Evolutionary conservation across 1,284 basidiomycete species (phyloP).

Genomic region (Erythrobasidium hasegawianum): DNA sequence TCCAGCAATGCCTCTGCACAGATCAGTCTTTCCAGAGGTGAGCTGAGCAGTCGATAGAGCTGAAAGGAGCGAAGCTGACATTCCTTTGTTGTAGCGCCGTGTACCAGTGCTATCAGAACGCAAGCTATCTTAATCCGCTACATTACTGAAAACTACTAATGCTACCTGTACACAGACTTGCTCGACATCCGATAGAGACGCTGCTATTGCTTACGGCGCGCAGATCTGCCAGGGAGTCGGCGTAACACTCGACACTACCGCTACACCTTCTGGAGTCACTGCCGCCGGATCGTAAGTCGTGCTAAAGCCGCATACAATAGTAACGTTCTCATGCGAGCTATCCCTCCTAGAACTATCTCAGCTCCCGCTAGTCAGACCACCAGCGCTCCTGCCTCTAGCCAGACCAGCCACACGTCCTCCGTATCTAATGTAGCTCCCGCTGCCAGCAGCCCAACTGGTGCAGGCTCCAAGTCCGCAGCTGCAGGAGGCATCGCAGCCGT

Average conservation of each 20-base stretch:
- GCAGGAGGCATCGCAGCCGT: not conserved
- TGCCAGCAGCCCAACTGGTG: not conserved
- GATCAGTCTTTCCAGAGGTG: constrained; percentile 16
- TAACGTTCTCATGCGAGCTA: not conserved
- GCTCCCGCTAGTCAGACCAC: no score
- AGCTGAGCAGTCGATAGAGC: no score
- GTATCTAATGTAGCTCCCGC: not conserved
- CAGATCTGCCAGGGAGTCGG: constrained; percentile 17
- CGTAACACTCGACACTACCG: constrained; percentile 26
- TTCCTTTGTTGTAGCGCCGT: not conserved
- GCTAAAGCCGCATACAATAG: not conserved
- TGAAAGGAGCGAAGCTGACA: no score
- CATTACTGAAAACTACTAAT: not conserved
- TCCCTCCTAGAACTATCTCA: no score
- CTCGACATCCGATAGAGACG: constrained; percentile 14
- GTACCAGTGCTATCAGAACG: constrained; percentile 31
- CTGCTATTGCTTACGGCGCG: constrained; percentile 13
- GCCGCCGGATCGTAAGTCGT: constrained; percentile 2
- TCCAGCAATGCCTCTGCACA: constrained; percentile 31
- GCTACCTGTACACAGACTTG: constrained; percentile 1
- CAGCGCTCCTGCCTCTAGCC: no score
- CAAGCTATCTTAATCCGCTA: not conserved
- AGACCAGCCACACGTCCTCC: not conserved
- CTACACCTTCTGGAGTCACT: constrained; percentile 20
- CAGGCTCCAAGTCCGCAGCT: not conserved